Evolutionary conservation across 2,329 filamentous ascomycete genomes (phyloP).

Genomic region (Cladophialophora carrionii): DNA sequence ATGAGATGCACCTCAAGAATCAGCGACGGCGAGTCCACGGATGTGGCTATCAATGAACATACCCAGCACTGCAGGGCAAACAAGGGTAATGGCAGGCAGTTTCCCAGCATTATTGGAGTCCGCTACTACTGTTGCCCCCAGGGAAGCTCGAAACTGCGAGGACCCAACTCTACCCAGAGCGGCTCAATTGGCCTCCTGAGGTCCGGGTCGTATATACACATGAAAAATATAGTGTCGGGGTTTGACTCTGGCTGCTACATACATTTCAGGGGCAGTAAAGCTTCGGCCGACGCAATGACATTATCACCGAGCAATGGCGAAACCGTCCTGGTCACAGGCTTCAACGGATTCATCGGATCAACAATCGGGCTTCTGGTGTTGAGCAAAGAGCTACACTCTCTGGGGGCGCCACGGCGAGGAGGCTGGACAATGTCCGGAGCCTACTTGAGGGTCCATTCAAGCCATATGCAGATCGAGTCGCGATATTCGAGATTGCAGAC

Average conservation of each 20-base stretch:
- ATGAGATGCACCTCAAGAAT: background rate
- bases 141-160: background rate
- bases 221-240: background rate
- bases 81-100: background rate
- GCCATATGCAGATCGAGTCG: background rate
- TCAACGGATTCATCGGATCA: background rate
- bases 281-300: background rate
- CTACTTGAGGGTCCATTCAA: background rate
- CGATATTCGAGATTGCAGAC: background rate
- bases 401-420: background rate
- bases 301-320: background rate
- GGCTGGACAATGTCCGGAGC: background rate
- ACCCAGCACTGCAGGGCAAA: background rate
- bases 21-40: background rate
- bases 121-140: background rate
- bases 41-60: background rate
- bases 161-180: background rate
- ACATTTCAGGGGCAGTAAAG: background rate
- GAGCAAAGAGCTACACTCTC: background rate
- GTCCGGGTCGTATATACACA: background rate
- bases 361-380: background rate
- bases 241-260: background rate
- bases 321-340: background rate
- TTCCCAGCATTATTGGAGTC: too few species aligned
- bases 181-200: background rate